Base-by-base conservation (phyloP, 2,329 filamentous ascomycete genomes). In the Aspergillus sp. region DNA sequence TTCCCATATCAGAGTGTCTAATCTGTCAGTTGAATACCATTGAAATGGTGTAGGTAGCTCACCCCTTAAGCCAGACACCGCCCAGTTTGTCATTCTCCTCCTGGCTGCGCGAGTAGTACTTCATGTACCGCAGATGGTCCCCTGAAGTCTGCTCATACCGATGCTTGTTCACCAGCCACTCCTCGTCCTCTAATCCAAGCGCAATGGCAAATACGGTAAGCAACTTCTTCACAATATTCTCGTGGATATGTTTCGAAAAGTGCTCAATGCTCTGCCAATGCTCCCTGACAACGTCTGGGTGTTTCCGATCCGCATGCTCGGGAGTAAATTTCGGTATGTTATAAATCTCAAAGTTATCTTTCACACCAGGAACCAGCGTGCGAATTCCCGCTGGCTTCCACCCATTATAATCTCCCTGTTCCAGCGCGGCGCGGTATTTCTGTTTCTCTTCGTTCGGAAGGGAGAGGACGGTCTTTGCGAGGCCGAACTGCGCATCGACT, bases 311-410 rank as follows among this genome's bases (percentile, higher is more conserved):
- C 1, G 27, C 27, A 24, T 56, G 39, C 47, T 75, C 68, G 2
- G 72, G 69, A 12, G 75, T 77, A 66, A 84, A 86, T 64, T 87
- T 87, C 58, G 82, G 79, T 14, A 86, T 79, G 64, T 86, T 86
- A 75, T 83, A 86, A n/a, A 86, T 79, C 65, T 86, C 80, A 37
- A 81, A 27, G 80, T 74, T 65, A 85, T 86, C 63, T 87, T 83
- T 15, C 82, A 79, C 1, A 76, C 72, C 0, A 83, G 75, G 1
- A 2, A 68, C 67, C 15, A 60, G 58, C 17, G 69, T 56, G 7
- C 60, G 52, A 1, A 80, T 80, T 1, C 35, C 35, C 2, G 76
- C 64, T 0, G 80, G 80, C 27, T 79, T 77, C 62, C 81, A 84
- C 4, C 83, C 83, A 59, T 84, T 84, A 67, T 85, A 86, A 31